These are phyloP conservation scores for Linnemannia elongata DNA, from an alignment of 192 early-diverging fungal species.

Conservation along the genomic window DNA sequence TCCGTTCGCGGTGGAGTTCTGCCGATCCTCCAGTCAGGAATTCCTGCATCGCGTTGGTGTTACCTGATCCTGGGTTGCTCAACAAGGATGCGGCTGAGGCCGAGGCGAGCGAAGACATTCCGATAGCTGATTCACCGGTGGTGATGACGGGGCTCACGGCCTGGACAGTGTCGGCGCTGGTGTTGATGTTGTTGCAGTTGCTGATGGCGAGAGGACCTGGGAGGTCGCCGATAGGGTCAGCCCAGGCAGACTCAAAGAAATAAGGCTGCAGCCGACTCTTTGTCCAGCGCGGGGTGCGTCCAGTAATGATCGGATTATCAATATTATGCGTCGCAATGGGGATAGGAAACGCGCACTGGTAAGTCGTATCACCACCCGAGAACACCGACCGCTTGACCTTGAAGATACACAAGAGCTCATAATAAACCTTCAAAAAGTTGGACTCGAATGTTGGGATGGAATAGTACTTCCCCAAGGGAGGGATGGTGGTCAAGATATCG, in stretches of 20 bases:
- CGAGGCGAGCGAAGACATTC: constrained; percentile 9
- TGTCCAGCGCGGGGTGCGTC: constrained; percentile 49
- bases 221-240: constrained; percentile 39
- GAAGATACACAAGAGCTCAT: constrained; percentile 40
- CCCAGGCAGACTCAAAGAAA: constrained; percentile 39
- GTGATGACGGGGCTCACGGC: not conserved
- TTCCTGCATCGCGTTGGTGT: constrained; percentile 43
- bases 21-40: constrained; percentile 46
- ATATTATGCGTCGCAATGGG: constrained; percentile 52
- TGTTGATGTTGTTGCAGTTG: not conserved
- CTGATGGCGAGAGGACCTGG: not conserved
- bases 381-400: constrained; percentile 50
- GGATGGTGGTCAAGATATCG: constrained; percentile 51
- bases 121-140: not conserved
- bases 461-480: constrained; percentile 27
- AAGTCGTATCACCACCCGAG: constrained; percentile 43
- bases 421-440: constrained; percentile 55
- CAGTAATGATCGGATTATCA: constrained; percentile 49
- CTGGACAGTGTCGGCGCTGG: not conserved
- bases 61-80: constrained; percentile 4
- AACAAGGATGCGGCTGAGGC: constrained; percentile 26
- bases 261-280: constrained; percentile 53
- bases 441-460: constrained; percentile 52
- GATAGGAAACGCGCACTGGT: constrained; percentile 36
- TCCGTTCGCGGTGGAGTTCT: constrained; percentile 46